These are phyloP conservation scores for Funneliformis caledonium DNA, from an alignment of 371 early-diverging fungal species.

Conservation along the genomic window DNA sequence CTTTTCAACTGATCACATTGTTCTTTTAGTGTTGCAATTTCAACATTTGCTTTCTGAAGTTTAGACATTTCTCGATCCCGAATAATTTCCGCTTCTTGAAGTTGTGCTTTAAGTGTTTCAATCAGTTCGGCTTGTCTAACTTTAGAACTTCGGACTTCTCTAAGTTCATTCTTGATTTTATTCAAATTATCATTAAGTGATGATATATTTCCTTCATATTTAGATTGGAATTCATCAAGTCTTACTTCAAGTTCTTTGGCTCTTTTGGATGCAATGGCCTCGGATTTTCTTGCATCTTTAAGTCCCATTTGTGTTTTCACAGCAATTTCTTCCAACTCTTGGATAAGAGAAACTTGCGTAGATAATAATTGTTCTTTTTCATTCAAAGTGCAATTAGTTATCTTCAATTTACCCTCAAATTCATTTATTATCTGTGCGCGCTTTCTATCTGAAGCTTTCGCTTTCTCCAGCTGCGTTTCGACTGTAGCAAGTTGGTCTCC, in stretches of 20 bases:
- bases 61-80: conserved; percentile 22
- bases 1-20: conserved; percentile 22
- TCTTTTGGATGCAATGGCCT: not conserved
- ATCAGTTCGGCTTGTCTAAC: not conserved
- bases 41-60: conserved; percentile 14
- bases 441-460: conserved; percentile 2
- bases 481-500: not conserved
- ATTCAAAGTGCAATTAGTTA: not conserved
- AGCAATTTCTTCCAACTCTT: not conserved
- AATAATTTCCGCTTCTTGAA: not conserved
- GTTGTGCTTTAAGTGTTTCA: not conserved
- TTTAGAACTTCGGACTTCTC: not conserved
- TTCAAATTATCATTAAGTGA: not conserved
- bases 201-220: not conserved
- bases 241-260: conserved; percentile 29
- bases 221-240: not conserved
- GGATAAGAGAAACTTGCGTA: not conserved
- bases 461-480: not conserved
- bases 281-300: conserved; percentile 8
- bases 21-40: conserved; percentile 13
- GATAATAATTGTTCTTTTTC: conserved; percentile 21
- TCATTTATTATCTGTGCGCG: conserved; percentile 3
- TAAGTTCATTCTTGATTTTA: conserved; percentile 1
- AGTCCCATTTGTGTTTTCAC: conserved; percentile 12
- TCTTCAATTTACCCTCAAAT: conserved; percentile 21